A percentile compares a stretch with the other conserved stretches of the same genome.
Conservation (phyloP, 495 filamentous ascomycete species). For the Extremus antarcticus region DNA sequence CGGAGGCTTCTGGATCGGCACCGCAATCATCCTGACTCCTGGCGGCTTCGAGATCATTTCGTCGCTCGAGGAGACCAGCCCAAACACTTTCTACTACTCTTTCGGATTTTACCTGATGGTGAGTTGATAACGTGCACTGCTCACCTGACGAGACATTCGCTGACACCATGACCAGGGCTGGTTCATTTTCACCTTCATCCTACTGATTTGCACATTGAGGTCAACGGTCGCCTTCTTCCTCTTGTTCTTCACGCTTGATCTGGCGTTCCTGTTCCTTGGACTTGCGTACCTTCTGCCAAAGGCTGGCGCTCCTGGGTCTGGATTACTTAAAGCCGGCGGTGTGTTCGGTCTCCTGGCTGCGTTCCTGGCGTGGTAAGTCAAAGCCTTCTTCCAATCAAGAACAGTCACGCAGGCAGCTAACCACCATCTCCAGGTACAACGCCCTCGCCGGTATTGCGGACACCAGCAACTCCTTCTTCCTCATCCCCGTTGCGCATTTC, state of each 20-base stretch:
- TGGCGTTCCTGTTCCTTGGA: slow-evolving; percentile 83
- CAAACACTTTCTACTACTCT: slow-evolving; percentile 47
- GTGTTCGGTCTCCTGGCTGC: slow-evolving; percentile 80
- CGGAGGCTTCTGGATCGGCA: slow-evolving; percentile 94
- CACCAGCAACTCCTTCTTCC: slow-evolving; percentile 80
- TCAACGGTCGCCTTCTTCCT: slow-evolving; percentile 94
- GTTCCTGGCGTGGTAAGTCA: slow-evolving; percentile 70
- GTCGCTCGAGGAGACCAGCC: slow-evolving; percentile 22
- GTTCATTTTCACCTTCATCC: slow-evolving; percentile 95
- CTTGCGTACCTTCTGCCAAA: slow-evolving; percentile 53
- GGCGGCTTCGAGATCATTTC: slow-evolving; percentile 54
- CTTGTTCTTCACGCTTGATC: slow-evolving; percentile 87
- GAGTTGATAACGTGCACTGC: slow-evolving; percentile 14
- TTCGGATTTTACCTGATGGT: slow-evolving; percentile 80
- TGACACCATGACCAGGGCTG: slow-evolving; percentile 47
- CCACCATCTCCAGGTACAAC: too few relatives aligned
- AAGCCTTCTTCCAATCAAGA: too few relatives aligned
- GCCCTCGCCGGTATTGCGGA: slow-evolving; percentile 92
- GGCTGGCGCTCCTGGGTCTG: slow-evolving; percentile 36
- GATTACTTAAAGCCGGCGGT: slow-evolving; percentile 67
- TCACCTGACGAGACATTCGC: not conserved
- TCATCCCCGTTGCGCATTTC: slow-evolving; percentile 90
- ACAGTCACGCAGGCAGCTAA: too few relatives aligned
- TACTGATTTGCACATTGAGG: slow-evolving; percentile 79
- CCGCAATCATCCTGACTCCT: slow-evolving; percentile 79